Conservation (phyloP, 768 basidiomycete genomes). For the Podaxis sp. region DNA sequence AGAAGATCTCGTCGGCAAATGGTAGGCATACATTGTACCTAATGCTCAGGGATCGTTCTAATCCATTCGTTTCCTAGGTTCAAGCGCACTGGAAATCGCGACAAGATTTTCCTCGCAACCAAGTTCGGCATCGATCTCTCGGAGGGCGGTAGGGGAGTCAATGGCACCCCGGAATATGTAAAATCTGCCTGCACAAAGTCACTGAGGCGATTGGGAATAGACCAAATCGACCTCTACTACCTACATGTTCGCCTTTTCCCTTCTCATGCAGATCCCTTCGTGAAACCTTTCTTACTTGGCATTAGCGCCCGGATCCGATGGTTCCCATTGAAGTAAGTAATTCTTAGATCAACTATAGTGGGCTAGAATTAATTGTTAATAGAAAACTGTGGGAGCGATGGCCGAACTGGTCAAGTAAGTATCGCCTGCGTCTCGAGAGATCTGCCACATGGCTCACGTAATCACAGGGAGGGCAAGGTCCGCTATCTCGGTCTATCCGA, state of each 20-base stretch:
- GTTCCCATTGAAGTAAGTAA: constrained; percentile 45
- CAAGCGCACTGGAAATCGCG: constrained; percentile 46
- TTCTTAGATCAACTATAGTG: not conserved
- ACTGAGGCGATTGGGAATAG: constrained; percentile 39
- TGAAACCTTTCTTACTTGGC: not conserved
- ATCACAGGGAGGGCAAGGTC: constrained; percentile 37
- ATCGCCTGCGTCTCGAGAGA: not conserved
- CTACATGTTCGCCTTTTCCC: constrained; percentile 27
- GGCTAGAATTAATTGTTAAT: not conserved
- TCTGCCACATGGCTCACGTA: not conserved
- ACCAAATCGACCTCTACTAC: constrained; percentile 45
- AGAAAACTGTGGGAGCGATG: constrained; percentile 47
- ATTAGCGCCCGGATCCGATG: constrained; percentile 34
- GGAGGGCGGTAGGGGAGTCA: constrained; percentile 14
- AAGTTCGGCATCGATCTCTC: constrained; percentile 34
- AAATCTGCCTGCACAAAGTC: constrained; percentile 35
- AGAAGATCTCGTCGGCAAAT: constrained; percentile 44
- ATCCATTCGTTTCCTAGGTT: constrained; percentile 33
- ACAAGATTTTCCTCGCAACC: constrained; percentile 60
- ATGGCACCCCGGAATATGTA: constrained; percentile 38
- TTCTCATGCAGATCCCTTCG: not conserved
- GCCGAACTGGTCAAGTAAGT: constrained; percentile 50
- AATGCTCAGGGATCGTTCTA: not conserved
- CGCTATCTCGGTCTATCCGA: constrained; percentile 55
- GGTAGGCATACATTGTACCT: constrained; percentile 22